These are phyloP conservation scores for Fibroporia radiculosa DNA, from an alignment of 768 basidiomycete species.

Conservation along the genomic window DNA sequence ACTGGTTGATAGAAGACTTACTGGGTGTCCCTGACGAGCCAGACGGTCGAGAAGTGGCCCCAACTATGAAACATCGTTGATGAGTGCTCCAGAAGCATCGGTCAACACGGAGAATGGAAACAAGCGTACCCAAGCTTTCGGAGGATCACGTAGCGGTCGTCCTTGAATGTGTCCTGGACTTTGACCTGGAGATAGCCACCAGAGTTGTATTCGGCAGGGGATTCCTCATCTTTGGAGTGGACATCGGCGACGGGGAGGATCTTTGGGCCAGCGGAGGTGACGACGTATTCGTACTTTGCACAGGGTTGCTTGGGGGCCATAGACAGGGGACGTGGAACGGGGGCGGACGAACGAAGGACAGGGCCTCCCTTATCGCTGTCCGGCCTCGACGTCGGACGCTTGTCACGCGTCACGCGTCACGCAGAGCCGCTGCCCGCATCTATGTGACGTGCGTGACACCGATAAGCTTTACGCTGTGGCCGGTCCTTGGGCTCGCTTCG, in stretches of 20 bases:
- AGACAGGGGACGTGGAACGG: conserved; percentile 16
- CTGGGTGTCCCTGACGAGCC: conserved; percentile 78
- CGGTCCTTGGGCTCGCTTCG: no score
- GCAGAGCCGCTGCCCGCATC: no score
- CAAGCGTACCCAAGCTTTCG: conserved; percentile 76
- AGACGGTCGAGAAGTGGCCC: conserved; percentile 95
- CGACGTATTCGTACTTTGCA: conserved; percentile 70
- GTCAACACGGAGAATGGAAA: conserved; percentile 4
- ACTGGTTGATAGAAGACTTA: conserved; percentile 41
- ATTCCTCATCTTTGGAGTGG: conserved; percentile 69
- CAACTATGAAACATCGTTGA: conserved; percentile 40
- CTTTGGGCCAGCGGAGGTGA: conserved; percentile 58
- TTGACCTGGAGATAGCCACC: conserved; percentile 62
- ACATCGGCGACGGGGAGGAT: conserved; percentile 64
- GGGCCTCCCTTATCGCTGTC: conserved; percentile 1
- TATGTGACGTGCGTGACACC: not conserved
- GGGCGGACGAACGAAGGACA: conserved; percentile 4
- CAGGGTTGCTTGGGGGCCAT: conserved; percentile 66
- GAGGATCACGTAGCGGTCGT: conserved; percentile 77
- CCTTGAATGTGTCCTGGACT: conserved; percentile 77
- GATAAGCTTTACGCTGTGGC: no score
- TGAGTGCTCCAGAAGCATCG: conserved; percentile 1
- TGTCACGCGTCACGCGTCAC: not conserved
- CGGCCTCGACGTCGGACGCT: not conserved
- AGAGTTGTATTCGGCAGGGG: conserved; percentile 74